Evolutionary conservation across 2,329 filamentous ascomycete species (phyloP).

Genomic region (Colletotrichum sidae): DNA sequence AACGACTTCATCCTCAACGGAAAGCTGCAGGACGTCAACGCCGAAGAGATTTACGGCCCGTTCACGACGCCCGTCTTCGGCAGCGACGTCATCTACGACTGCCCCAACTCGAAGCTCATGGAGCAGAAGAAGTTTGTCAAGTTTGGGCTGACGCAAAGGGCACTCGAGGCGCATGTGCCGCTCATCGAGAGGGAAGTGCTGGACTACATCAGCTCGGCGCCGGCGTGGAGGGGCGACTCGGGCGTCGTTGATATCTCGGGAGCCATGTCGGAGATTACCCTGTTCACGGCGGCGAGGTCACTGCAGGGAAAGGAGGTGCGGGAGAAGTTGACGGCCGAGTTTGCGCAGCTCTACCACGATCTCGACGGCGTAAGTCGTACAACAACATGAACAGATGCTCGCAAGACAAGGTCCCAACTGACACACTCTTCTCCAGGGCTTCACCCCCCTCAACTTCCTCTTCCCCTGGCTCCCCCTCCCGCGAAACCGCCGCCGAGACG

Average conservation of each 20-base stretch:
- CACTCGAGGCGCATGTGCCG: conserved; percentile 80
- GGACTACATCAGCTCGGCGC: conserved; percentile 76
- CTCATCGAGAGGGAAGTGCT: conserved; percentile 82
- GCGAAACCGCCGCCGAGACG: conserved; percentile 86
- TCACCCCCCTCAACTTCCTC: conserved; percentile 90
- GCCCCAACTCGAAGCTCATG: conserved; percentile 92
- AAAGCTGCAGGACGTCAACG: conserved; percentile 89
- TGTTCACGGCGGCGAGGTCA: conserved; percentile 88
- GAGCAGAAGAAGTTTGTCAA: conserved; percentile 97
- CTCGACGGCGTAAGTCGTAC: conserved; percentile 67
- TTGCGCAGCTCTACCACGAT: conserved; percentile 87
- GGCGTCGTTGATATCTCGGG: conserved; percentile 81
- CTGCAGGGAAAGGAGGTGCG: conserved; percentile 89
- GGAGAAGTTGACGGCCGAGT: conserved; percentile 80
- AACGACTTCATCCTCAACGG: conserved; percentile 95
- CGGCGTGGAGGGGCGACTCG: conserved; percentile 74
- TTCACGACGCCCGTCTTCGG: conserved; percentile 81
- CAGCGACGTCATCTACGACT: conserved; percentile 89
- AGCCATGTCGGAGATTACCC: conserved; percentile 86
- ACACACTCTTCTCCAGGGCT: conserved; percentile 66
- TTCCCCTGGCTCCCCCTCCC: conserved; percentile 88
- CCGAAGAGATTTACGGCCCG: conserved; percentile 89
- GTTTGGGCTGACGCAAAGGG: conserved; percentile 79
- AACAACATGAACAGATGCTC: no score
- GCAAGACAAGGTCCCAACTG: no score